Conservation (phyloP, 2,329 filamentous ascomycete genomes). For the Verticillium longisporum region DNA sequence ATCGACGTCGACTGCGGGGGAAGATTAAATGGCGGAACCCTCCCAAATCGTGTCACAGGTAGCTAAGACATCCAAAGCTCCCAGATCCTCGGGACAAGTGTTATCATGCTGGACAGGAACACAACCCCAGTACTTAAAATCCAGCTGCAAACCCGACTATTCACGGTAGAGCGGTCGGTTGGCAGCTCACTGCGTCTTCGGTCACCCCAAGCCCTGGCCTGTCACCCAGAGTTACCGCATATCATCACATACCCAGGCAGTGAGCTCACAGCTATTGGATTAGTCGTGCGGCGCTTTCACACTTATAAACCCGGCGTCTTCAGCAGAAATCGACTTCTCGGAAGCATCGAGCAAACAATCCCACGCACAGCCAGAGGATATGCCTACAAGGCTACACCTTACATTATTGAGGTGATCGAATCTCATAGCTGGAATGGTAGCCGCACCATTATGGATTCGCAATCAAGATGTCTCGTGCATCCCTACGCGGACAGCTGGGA, state of each 20-base stretch:
- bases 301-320: not conserved
- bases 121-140: too few relatives aligned
- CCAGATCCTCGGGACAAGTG: not conserved
- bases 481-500: constrained; percentile 28
- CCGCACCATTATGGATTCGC: constrained; percentile 9
- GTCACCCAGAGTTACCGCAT: not conserved
- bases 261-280: not conserved
- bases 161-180: not conserved
- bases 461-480: constrained; percentile 22
- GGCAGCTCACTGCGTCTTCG: not conserved
- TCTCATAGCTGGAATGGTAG: constrained; percentile 19
- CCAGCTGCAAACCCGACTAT: not conserved
- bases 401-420: constrained; percentile 23
- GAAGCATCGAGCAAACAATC: not conserved
- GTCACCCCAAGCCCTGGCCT: not conserved
- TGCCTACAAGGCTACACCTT: constrained; percentile 21
- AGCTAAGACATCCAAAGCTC: not conserved
- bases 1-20: constrained; percentile 1
- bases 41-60: not conserved
- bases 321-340: not conserved
- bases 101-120: not conserved
- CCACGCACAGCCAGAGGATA: not conserved
- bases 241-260: not conserved
- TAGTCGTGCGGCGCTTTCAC: not conserved
- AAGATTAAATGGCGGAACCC: not conserved